Evolutionary conservation across 2,329 filamentous ascomycete genomes (phyloP).

Genomic region (Myriosclerotinia duriaeana): DNA sequence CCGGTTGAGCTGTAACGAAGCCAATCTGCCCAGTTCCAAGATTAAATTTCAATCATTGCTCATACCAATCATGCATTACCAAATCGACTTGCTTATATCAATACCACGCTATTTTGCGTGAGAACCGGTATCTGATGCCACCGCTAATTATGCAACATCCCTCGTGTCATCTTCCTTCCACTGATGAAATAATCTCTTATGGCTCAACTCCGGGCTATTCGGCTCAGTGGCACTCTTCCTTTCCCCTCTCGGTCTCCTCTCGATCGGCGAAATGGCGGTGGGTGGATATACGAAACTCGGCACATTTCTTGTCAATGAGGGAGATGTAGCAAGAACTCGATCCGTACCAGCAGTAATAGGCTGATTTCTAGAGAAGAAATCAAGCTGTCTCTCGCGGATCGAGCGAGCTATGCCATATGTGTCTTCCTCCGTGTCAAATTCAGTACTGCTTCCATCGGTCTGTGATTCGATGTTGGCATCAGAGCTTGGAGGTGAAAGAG

Average conservation of each 20-base stretch:
- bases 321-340: slow-evolving; percentile 37
- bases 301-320: slow-evolving; percentile 24
- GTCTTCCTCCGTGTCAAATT: slow-evolving; percentile 27
- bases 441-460: slow-evolving; percentile 38
- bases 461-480: slow-evolving; percentile 39
- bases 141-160: slow-evolving; percentile 10
- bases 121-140: slow-evolving; percentile 1
- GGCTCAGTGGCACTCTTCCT: slow-evolving; percentile 21
- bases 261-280: slow-evolving; percentile 8
- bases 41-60: slow-evolving; percentile 9
- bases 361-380: slow-evolving; percentile 37
- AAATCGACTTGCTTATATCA: slow-evolving; percentile 5
- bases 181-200: slow-evolving; percentile 30
- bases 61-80: background rate
- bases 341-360: slow-evolving; percentile 36
- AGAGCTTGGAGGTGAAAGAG: slow-evolving; percentile 33
- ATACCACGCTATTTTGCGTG: background rate
- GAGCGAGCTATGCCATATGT: slow-evolving; percentile 1
- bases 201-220: slow-evolving; percentile 31
- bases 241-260: background rate
- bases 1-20: background rate
- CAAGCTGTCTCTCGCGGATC: slow-evolving; percentile 25
- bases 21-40: slow-evolving; percentile 1
- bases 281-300: slow-evolving; percentile 23
- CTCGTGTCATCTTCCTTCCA: slow-evolving; percentile 17